Base-by-base conservation (phyloP, 176 grass and related monocot genomes). In the Phoenix roebelenii region DNA sequence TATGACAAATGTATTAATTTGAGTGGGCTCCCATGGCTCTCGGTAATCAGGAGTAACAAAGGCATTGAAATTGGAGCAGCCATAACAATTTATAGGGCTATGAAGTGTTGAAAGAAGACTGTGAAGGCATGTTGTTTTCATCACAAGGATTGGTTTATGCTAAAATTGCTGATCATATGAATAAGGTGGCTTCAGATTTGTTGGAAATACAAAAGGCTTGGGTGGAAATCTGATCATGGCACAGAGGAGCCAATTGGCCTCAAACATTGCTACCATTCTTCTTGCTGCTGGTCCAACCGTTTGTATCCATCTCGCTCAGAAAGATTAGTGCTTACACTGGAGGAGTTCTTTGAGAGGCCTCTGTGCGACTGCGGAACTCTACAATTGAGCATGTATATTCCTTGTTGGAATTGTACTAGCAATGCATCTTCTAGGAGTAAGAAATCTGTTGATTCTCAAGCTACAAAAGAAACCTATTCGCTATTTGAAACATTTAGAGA, bases 151-250 rank as follows among this genome's bases (percentile, higher is more conserved):
- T 66, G 5, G 55, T 90, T 2, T 95, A 87, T 58, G 26, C 62
- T 67, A 95, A 95, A 56, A 79, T 95, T 69, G 83, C 91, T 29
- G 74, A 89, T 83, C 90, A 89, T 65, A 77, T 95, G 90, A 75
- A 95, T 61, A 85, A 89, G 58, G 83, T 95, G 72, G 83, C 90
- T 50, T 89, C 90, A 51, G 58, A 39, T 95, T 82, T 82, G 64
- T 95, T 58, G 74, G 90, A 66, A 90, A 95, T 72, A 87, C 39
- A n/a, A 83, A 83, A 26, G 90, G 77, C 67, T 32, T 95, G 72
- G 91, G 91, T 74, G 91, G 86, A 35, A 95, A 95, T 78, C 39
- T 95, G 18, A 50, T 95, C 52, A 89, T 95, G 71, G 91, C 91
- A 1, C 86, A 95, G 20, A 90, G 86, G 76, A 60, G 64, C 35